Percentiles rank a stretch among this genome's conserved stretches.
Conservation (phyloP, 805 yeast genomes). For the Clavispora carvajalis region DNA sequence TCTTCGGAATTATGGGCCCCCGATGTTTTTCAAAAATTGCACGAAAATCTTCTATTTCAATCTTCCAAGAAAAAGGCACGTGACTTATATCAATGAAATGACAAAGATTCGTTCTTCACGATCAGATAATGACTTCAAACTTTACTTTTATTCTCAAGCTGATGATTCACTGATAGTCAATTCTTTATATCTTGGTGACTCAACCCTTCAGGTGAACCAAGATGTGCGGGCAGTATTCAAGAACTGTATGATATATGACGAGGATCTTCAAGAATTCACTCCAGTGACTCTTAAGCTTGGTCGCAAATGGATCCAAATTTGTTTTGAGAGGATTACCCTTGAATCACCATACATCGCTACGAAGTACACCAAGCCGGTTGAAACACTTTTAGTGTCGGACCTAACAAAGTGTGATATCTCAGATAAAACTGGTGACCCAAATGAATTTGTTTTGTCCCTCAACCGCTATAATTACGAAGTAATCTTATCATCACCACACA, state of each 20-base stretch:
- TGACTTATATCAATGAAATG: constrained; percentile 20
- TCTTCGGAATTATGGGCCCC: constrained; percentile 46
- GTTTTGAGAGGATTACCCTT: constrained; percentile 12
- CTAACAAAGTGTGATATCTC: constrained; percentile 33
- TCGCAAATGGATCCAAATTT: constrained; percentile 58
- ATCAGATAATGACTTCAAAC: constrained; percentile 13
- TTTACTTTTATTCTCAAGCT: constrained; percentile 30
- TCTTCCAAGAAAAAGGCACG: constrained; percentile 30
- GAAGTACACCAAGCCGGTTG: constrained; percentile 29
- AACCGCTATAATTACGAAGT: constrained; percentile 20
- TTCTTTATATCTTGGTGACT: constrained; percentile 31
- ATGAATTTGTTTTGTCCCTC: constrained; percentile 34
- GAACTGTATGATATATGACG: constrained; percentile 18
- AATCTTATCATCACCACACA: constrained; percentile 29
- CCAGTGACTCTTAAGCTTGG: constrained; percentile 69
- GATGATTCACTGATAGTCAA: constrained; percentile 31
- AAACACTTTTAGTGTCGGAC: constrained; percentile 28
- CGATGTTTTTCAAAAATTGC: constrained; percentile 48
- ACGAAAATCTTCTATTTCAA: constrained; percentile 48
- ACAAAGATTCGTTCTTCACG: constrained; percentile 13
- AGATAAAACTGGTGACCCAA: constrained; percentile 14
- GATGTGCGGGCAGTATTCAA: constrained; percentile 34
- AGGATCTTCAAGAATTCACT: constrained; percentile 29
- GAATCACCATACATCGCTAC: constrained; percentile 20
- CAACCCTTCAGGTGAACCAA: constrained; percentile 27